Evolutionary conservation across 2,329 filamentous ascomycete genomes (phyloP), one percentile per base, ranked within the genome.

Genomic region (Calonectria pseudoturangicola): DNA sequence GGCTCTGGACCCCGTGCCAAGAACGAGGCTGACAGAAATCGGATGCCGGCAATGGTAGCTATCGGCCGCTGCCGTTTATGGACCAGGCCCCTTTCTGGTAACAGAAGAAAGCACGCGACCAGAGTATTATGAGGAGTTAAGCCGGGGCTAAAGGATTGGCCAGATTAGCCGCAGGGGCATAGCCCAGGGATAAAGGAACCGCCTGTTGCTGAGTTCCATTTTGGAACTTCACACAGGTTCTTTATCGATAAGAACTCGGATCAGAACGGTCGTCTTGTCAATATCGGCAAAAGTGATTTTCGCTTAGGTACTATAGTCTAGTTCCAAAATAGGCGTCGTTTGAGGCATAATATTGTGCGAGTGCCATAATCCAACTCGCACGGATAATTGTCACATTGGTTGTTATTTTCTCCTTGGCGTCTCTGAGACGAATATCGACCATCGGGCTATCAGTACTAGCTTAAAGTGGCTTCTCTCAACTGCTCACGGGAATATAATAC

Each of bases 161-260:
- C 18, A 30, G 27, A 54, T 10, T 33, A 33, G 10, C 48, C 48
- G 6, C 48, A 54, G 48, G 48, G 48, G 48, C 33, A 54, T 50
- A 50, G 13, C 47, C 47, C 43, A 21, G 47, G 2, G 47, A 50
- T 27, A 28, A 27, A 18, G 13, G 47, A 9, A 28, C 6, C 21
- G 21, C 25, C 21, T 28, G 15, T 51, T 51, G 13, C 25, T 18
- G 25, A 21, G 13, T 56, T 36, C 16, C 12, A 1, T 36, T 56
- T 36, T 56, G 28, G 50, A 36, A 36, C n/a, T 48, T 36, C 36
- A 56, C 50, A 56, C 50, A 28, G n/a, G 15, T 56, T 21, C 28
- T 36, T 56, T 33, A 56, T 56, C 28, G 13, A 36, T 8, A n/a
- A 13, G 9, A 56, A 12, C 27, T 54, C 15, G 16, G 50, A 54